These are phyloP conservation scores for Cutaneotrichosporon sp. DNA, from an alignment of 1,284 basidiomycete genomes.

Conservation along the genomic window DNA sequence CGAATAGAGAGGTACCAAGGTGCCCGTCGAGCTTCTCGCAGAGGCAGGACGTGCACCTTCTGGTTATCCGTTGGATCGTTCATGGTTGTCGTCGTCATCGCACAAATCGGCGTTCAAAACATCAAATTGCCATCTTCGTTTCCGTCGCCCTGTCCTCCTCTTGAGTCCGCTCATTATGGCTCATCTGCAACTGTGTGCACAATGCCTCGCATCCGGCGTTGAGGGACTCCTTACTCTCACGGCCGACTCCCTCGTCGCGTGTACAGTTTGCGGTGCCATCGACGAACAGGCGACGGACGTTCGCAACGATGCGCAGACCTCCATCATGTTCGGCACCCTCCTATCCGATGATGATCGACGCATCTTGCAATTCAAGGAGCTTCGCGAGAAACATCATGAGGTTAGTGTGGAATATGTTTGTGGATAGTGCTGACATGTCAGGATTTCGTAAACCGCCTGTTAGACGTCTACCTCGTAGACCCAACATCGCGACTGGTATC, in stretches of 20 bases:
- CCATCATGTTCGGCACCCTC: slow-evolving; percentile 16
- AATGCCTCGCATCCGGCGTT: slow-evolving; percentile 7
- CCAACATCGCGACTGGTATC: slow-evolving; percentile 4
- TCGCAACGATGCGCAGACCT: slow-evolving; percentile 13
- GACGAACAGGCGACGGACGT: slow-evolving; percentile 20
- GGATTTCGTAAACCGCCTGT: slow-evolving; percentile 10
- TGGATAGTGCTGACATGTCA: slow-evolving; percentile 1
- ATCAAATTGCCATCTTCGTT: no score
- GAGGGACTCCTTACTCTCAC: background rate
- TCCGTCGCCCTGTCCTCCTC: no score
- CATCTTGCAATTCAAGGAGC: slow-evolving; percentile 8
- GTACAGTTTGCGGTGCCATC: slow-evolving; percentile 25
- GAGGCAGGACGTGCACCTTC: slow-evolving; percentile 9
- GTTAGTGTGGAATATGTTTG: slow-evolving; percentile 1
- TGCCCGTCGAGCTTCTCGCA: slow-evolving; percentile 8
- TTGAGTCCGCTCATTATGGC: no score
- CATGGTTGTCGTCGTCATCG: no score
- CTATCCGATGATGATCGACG: slow-evolving; percentile 12
- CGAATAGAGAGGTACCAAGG: no score
- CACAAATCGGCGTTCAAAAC: no score
- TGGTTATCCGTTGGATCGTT: background rate
- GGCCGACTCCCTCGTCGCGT: slow-evolving; percentile 15
- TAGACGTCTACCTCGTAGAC: slow-evolving; percentile 16
- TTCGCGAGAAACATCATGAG: slow-evolving; percentile 11
- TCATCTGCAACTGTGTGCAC: slow-evolving; percentile 4